phyloP scores from a whole-genome alignment of 164 flowering plant genomes.

The Magnolia kwangsiensis region DNA sequence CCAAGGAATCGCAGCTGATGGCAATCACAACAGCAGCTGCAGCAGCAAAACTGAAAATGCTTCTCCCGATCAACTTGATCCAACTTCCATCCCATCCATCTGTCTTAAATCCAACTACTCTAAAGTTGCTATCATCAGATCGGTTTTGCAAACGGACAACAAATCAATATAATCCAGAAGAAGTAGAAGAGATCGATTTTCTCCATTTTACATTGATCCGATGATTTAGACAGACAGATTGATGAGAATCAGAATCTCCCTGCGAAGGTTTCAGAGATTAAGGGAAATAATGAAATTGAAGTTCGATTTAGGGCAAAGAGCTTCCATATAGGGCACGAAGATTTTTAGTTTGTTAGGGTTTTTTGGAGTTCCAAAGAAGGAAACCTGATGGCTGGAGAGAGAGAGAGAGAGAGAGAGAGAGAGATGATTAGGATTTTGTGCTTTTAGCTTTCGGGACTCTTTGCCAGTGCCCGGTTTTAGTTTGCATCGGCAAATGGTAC shows the following conservation, averaged over 20 bases:
- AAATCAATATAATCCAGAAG: background rate
- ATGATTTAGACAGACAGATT: slow-evolving; percentile 16
- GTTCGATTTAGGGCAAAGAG: slow-evolving; percentile 25
- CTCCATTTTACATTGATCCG: background rate
- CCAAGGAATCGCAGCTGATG: slow-evolving; percentile 36
- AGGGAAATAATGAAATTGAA: slow-evolving; percentile 20
- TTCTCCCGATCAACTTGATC: slow-evolving; percentile 2
- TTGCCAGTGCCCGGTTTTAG: too few species aligned
- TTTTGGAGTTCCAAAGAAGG: too few species aligned
- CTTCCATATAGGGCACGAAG: slow-evolving; percentile 31
- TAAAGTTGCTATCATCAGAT: too few species aligned
- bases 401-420: too few species aligned
- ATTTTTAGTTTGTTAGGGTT: background rate
- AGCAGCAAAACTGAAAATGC: background rate
- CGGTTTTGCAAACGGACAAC: too few species aligned
- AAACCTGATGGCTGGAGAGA: too few species aligned
- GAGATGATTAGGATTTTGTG: too few species aligned
- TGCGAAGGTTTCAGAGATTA: slow-evolving; percentile 21
- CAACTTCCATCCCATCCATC: too few species aligned
- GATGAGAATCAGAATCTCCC: slow-evolving; percentile 7
- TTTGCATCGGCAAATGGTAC: too few species aligned
- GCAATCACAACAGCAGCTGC: slow-evolving; percentile 32
- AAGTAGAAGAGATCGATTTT: background rate
- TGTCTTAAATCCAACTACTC: too few species aligned
- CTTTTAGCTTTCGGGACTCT: too few species aligned